Evolutionary conservation across 75 land plant genomes (phyloP).

Genomic region (Adiantum capillusveneris): DNA sequence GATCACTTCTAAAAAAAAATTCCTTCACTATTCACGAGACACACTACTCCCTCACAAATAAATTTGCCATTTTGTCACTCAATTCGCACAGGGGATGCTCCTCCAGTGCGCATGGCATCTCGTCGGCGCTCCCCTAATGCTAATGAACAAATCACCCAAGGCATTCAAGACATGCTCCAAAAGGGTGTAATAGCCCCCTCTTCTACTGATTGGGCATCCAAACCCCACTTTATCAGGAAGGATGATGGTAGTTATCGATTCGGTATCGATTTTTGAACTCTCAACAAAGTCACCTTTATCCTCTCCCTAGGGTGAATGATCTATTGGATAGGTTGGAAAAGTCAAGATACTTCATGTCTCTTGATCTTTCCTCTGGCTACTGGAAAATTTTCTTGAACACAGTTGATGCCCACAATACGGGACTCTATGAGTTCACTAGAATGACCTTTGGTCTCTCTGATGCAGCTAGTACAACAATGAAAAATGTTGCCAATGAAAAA

Average conservation of each 20-base stretch:
- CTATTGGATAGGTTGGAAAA: slow-evolving; percentile 1
- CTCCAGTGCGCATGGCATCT: neutral
- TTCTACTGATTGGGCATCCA: neutral
- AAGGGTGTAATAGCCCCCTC: slow-evolving; percentile 5
- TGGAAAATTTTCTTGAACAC: slow-evolving; percentile 3
- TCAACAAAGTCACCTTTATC: slow-evolving; percentile 6
- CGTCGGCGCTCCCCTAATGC: neutral
- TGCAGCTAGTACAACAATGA: no score
- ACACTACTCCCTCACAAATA: neutral
- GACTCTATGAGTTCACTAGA: neutral
- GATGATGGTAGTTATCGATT: slow-evolving; percentile 7
- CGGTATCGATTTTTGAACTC: slow-evolving; percentile 1
- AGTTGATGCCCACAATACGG: slow-evolving; percentile 3
- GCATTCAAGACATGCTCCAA: slow-evolving; percentile 4
- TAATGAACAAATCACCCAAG: neutral
- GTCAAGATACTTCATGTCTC: neutral
- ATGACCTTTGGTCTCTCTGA: slow-evolving; percentile 1
- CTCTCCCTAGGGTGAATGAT: slow-evolving; percentile 5
- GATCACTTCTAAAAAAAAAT: neutral
- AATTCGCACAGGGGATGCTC: neutral
- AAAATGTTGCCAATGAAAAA: no score
- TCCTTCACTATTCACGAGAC: neutral
- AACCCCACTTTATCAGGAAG: slow-evolving; percentile 6
- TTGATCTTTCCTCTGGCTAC: slow-evolving; percentile 8
- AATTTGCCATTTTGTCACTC: neutral